Conservation (phyloP, 768 basidiomycete genomes). For the Amyloporia xantha region DNA sequence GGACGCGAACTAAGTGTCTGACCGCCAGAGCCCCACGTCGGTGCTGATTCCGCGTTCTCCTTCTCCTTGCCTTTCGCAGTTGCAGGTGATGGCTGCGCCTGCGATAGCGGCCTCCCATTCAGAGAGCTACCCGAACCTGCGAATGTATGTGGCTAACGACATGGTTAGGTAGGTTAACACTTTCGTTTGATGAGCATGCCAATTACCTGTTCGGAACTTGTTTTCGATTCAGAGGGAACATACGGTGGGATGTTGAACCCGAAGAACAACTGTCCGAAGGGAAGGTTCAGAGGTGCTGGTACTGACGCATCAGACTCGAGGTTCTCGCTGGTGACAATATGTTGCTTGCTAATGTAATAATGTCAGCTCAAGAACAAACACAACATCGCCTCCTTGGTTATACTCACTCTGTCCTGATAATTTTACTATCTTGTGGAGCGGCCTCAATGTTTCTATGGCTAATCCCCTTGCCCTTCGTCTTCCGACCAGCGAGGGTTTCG, state of each 20-base stretch:
- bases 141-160: slow-evolving; percentile 41
- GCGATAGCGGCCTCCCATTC: slow-evolving; percentile 37
- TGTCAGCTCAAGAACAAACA: slow-evolving; percentile 5
- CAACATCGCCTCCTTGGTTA: neutral
- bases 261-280: slow-evolving; percentile 94
- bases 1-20: slow-evolving; percentile 42
- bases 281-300: slow-evolving; percentile 85
- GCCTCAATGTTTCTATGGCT: slow-evolving; percentile 77
- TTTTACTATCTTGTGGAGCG: slow-evolving; percentile 77
- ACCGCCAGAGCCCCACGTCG: slow-evolving; percentile 32
- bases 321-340: slow-evolving; percentile 75
- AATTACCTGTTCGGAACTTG: slow-evolving; percentile 1
- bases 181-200: neutral
- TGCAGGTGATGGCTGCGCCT: slow-evolving; percentile 28
- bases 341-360: slow-evolving; percentile 56
- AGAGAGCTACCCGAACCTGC: slow-evolving; percentile 63
- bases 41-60: slow-evolving; percentile 12
- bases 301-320: slow-evolving; percentile 71
- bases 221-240: slow-evolving; percentile 35
- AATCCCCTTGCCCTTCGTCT: slow-evolving; percentile 93
- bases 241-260: slow-evolving; percentile 82
- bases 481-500: slow-evolving; percentile 82
- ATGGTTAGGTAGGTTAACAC: no score
- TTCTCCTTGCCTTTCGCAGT: slow-evolving; percentile 49
- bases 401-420: slow-evolving; percentile 84